These are phyloP conservation scores for Saccharomyces paradoxus DNA, from an alignment of 805 yeast genomes.

Conservation along the genomic window DNA sequence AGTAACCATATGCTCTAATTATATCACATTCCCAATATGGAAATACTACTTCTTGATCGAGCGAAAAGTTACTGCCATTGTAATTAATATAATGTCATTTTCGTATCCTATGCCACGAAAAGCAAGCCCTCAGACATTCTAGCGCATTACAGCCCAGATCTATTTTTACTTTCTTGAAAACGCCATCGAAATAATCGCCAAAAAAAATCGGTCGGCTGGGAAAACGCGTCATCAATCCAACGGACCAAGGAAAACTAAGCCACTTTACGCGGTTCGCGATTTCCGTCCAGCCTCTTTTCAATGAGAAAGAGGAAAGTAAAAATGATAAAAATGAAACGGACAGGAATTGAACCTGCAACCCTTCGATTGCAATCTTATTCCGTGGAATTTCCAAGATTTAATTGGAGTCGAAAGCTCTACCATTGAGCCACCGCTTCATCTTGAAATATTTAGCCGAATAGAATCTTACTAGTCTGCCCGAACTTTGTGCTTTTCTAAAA, in stretches of 20 bases:
- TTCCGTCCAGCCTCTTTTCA: background rate
- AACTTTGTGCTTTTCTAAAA: too few relatives aligned
- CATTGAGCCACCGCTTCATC: slow-evolving; percentile 61
- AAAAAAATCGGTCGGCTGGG: background rate
- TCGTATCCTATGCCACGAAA: background rate
- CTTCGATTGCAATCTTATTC: slow-evolving; percentile 41
- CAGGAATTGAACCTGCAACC: slow-evolving; percentile 75
- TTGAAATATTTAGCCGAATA: background rate
- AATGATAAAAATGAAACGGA: slow-evolving; percentile 43
- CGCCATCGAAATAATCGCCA: background rate
- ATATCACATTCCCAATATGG: background rate
- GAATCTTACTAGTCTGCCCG: too few relatives aligned
- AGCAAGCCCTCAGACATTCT: background rate
- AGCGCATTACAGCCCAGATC: background rate
- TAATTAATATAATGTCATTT: background rate
- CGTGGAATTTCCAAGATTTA: slow-evolving; percentile 24
- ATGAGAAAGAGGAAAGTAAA: background rate
- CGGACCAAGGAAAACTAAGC: background rate
- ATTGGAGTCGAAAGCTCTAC: slow-evolving; percentile 65
- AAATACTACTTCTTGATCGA: background rate
- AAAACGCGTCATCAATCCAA: background rate
- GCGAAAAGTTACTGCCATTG: background rate
- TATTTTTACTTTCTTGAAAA: background rate
- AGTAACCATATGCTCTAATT: background rate
- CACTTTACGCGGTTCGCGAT: background rate